A percentile compares a stretch with the other conserved stretches of the same genome.
These are phyloP conservation scores for Solanum lycopersicoides DNA, from an alignment of 257 asterid species.

Conservation along the genomic window DNA sequence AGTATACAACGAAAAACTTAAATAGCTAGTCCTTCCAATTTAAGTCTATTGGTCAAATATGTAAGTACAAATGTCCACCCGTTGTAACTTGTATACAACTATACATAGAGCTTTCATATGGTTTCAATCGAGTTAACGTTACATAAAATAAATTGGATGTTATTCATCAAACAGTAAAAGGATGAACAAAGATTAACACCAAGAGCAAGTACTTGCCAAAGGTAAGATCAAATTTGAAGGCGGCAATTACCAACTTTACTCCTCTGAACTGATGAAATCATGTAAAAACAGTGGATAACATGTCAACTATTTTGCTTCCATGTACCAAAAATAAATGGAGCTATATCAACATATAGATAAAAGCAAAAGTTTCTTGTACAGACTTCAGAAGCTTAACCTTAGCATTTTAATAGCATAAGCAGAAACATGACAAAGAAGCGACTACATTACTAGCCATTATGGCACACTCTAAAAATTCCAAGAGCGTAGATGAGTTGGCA, in stretches of 20 bases:
- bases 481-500: background rate
- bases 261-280: background rate
- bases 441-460: background rate
- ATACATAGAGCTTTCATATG: background rate
- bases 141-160: background rate
- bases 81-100: background rate
- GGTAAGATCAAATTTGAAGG: background rate
- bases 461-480: background rate
- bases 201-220: background rate
- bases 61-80: background rate
- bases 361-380: background rate
- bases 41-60: background rate
- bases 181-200: background rate
- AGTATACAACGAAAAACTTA: background rate
- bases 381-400: background rate
- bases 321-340: background rate
- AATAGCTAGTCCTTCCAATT: background rate
- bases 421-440: background rate
- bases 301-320: background rate
- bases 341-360: background rate
- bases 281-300: background rate
- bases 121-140: background rate
- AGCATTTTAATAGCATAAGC: background rate
- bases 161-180: background rate
- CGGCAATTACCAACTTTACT: background rate